phyloP scores from a whole-genome alignment of 2,329 filamentous ascomycete species.

The Pseudogymnoascus sp. region DNA sequence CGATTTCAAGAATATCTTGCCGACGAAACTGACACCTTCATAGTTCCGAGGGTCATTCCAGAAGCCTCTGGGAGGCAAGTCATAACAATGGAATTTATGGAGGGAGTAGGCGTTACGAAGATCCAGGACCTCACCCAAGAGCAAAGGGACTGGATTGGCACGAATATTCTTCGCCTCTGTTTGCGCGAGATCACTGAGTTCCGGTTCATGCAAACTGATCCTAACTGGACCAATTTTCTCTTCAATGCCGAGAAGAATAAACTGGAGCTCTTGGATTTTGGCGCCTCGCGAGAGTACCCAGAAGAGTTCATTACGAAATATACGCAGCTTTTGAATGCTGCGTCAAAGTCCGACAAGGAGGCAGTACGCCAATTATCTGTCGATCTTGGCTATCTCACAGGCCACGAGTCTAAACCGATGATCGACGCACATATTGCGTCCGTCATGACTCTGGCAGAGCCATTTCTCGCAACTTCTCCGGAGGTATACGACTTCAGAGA shows the following conservation, averaged over 20 bases:
- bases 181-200: conserved; percentile 90
- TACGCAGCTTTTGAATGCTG: conserved; percentile 69
- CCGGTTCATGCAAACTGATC: conserved; percentile 97
- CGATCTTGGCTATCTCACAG: conserved; percentile 82
- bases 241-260: conserved; percentile 65
- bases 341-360: conserved; percentile 58
- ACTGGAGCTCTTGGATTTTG: conserved; percentile 91
- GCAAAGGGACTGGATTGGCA: conserved; percentile 93
- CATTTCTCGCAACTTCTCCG: conserved; percentile 68
- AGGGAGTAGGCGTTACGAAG: conserved; percentile 77
- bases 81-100: conserved; percentile 86
- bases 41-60: conserved; percentile 66
- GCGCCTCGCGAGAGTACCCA: conserved; percentile 80
- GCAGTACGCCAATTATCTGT: conserved; percentile 60
- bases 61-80: conserved; percentile 81
- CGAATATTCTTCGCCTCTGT: conserved; percentile 83
- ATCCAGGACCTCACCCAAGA: conserved; percentile 65
- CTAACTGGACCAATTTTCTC: conserved; percentile 98
- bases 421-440: conserved; percentile 81
- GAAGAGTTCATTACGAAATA: conserved; percentile 72
- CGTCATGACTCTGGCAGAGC: conserved; percentile 83
- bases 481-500: conserved; percentile 84
- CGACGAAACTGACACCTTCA: conserved; percentile 65
- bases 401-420: conserved; percentile 78
- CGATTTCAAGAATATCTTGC: conserved; percentile 70